phyloP scores from a whole-genome alignment of 2,329 filamentous ascomycete species.

The Aspergillus sp. region DNA sequence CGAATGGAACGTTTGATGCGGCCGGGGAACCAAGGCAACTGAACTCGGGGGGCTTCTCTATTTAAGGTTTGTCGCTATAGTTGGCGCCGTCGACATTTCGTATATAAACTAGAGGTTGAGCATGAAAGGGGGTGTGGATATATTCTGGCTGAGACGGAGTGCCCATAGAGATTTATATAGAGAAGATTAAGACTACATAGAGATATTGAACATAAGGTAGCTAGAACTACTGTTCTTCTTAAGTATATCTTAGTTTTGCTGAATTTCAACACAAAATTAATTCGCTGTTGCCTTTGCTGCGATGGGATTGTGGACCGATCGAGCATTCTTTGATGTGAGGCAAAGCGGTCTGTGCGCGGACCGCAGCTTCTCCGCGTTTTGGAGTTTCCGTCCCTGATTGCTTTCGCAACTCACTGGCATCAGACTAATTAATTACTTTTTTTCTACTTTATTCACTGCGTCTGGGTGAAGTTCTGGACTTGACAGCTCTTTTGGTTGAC shows the following conservation, averaged over 20 bases:
- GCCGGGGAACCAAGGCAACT: conserved; percentile 73
- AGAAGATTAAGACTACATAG: conserved; percentile 1
- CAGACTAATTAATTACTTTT: not conserved
- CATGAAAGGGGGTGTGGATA: not conserved
- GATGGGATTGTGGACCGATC: not conserved
- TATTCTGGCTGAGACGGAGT: conserved; percentile 15
- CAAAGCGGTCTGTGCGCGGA: not conserved
- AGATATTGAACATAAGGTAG: too few species aligned
- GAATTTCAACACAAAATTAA: too few species aligned
- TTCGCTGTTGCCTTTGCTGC: too few species aligned
- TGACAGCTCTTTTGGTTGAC: not conserved
- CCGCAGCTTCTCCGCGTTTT: not conserved
- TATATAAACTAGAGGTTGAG: not conserved
- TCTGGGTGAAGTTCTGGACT: not conserved
- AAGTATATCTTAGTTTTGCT: too few species aligned
- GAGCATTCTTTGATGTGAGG: not conserved
- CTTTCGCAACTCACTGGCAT: not conserved
- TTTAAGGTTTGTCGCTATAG: conserved; percentile 33
- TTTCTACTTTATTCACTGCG: not conserved
- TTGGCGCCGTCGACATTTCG: not conserved
- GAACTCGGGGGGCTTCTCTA: conserved; percentile 65
- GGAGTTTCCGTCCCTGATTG: not conserved
- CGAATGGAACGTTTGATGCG: conserved; percentile 72
- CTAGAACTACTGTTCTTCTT: too few species aligned
- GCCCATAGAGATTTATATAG: conserved; percentile 12